A percentile compares a stretch with the other conserved stretches of the same genome.
Conservation (phyloP, 306 rosid species). For the Trifolium repens region DNA sequence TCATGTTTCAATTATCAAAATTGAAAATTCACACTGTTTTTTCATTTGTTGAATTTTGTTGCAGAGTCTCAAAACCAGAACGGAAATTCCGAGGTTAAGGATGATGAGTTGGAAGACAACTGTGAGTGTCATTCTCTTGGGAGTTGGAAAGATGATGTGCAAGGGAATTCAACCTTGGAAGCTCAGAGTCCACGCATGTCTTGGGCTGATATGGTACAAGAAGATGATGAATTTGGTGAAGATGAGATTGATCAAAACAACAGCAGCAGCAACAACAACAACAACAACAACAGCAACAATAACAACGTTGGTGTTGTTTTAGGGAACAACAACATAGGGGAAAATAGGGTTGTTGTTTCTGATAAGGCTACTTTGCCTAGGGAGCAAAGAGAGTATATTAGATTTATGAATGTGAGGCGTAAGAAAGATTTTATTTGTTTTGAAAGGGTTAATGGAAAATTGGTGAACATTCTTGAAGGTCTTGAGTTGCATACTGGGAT, state of each 20-base stretch:
- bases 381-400: constrained; percentile 75
- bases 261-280: constrained; percentile 42
- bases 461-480: constrained; percentile 79
- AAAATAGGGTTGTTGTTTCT: constrained; percentile 31
- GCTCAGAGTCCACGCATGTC: constrained; percentile 51
- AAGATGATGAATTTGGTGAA: constrained; percentile 84
- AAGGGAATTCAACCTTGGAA: constrained; percentile 38
- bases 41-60: no score
- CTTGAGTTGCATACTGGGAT: constrained; percentile 88
- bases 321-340: not conserved
- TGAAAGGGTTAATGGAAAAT: constrained; percentile 74
- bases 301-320: constrained; percentile 26
- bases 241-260: constrained; percentile 42
- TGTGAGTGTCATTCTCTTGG: constrained; percentile 57
- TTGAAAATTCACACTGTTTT: no score
- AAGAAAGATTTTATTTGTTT: constrained; percentile 69
- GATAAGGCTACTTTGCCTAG: constrained; percentile 73
- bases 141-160: constrained; percentile 41
- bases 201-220: constrained; percentile 99
- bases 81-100: constrained; percentile 26
- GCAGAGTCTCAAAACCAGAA: constrained; percentile 2
- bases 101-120: constrained; percentile 44
- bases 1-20: not conserved
- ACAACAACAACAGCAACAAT: constrained; percentile 42
- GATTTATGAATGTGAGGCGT: constrained; percentile 71